These are phyloP conservation scores for Apiotrichum porosum DNA, from an alignment of 1,284 basidiomycete species.

Conservation along the genomic window DNA sequence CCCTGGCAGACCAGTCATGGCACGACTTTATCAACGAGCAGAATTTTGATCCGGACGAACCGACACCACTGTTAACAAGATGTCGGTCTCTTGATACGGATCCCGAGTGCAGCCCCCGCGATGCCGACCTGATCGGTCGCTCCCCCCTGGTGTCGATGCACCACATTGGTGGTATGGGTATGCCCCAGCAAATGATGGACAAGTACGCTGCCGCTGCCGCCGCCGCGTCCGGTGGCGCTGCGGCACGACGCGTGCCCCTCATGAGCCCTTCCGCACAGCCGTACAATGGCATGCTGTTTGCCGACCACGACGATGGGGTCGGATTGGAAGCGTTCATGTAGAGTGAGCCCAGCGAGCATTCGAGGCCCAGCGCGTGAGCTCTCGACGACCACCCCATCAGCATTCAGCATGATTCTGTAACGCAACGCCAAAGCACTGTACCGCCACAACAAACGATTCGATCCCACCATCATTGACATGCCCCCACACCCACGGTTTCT, in stretches of 20 bases:
- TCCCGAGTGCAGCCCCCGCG: slow-evolving; percentile 19
- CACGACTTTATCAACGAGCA: slow-evolving; percentile 24
- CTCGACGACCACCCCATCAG: too few relatives aligned
- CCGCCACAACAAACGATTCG: too few relatives aligned
- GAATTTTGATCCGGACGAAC: slow-evolving; percentile 22
- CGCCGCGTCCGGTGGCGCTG: too few relatives aligned
- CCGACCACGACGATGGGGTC: slow-evolving; percentile 11
- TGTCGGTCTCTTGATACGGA: slow-evolving; percentile 20
- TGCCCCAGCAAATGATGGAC: slow-evolving; percentile 2
- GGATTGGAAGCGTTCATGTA: slow-evolving; percentile 8
- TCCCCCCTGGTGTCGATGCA: slow-evolving; percentile 15
- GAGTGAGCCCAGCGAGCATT: too few relatives aligned
- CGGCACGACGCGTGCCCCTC: slow-evolving; percentile 10
- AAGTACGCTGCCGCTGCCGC: slow-evolving; percentile 10
- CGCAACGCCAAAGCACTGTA: too few relatives aligned
- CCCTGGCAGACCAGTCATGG: slow-evolving; percentile 21
- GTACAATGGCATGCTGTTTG: slow-evolving; percentile 20
- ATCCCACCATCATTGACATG: too few relatives aligned
- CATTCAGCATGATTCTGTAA: too few relatives aligned
- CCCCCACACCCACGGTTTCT: background rate
- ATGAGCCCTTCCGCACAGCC: slow-evolving; percentile 19
- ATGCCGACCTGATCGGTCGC: slow-evolving; percentile 14
- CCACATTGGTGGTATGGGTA: background rate
- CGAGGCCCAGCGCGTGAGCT: too few relatives aligned
- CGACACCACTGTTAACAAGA: slow-evolving; percentile 18